A percentile compares a stretch with the other conserved stretches of the same genome.
phyloP scores from a whole-genome alignment of 1,139 yeast genomes.

The Candida freyschussii region DNA sequence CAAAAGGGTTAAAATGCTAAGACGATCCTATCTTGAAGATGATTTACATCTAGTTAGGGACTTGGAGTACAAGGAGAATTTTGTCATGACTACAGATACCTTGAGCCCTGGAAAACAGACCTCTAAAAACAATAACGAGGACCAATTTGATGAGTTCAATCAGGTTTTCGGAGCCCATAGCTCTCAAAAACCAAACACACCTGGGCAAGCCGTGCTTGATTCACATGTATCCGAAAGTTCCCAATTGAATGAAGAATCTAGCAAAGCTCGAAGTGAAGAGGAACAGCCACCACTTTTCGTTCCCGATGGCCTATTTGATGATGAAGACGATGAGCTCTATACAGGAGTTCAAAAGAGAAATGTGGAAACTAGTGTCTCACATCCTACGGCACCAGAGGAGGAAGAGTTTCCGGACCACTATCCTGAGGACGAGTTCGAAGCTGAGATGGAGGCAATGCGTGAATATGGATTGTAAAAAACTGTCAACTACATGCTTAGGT shows the following conservation, averaged over 20 bases:
- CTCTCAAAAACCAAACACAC: too few relatives aligned
- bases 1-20: conserved; percentile 7
- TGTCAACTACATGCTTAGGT: neutral
- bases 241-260: too few relatives aligned
- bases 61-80: conserved; percentile 1
- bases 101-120: neutral
- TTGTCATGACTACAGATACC: conserved; percentile 2
- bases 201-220: too few relatives aligned
- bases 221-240: too few relatives aligned
- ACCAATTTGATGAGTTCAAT: too few relatives aligned
- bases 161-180: too few relatives aligned
- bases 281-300: too few relatives aligned
- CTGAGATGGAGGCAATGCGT: conserved; percentile 23
- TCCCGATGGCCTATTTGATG: too few relatives aligned
- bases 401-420: conserved; percentile 14
- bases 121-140: neutral
- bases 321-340: conserved; percentile 9
- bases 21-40: conserved; percentile 16
- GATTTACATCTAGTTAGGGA: conserved; percentile 11
- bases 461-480: conserved; percentile 12
- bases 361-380: neutral
- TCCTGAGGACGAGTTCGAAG: conserved; percentile 20
- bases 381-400: conserved; percentile 3
- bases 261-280: too few relatives aligned
- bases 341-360: conserved; percentile 1